phyloP scores from a whole-genome alignment of 23 red algal species.

The Cyanidiococcus yangmingshanensis region DNA sequence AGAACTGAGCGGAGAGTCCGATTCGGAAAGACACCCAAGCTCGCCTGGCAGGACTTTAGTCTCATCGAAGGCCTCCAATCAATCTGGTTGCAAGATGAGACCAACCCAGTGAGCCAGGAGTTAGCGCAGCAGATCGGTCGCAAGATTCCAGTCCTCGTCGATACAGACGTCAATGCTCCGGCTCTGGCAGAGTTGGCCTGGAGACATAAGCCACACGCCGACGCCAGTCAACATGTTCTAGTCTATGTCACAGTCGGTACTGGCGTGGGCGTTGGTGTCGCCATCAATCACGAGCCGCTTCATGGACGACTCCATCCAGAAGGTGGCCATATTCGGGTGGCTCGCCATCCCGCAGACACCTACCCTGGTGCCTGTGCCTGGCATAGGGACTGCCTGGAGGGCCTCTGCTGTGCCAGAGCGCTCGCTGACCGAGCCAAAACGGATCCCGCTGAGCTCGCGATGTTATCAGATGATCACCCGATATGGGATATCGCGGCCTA shows the following conservation, averaged over 20 bases:
- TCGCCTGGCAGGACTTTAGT: slow-evolving; percentile 32
- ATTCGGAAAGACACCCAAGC: slow-evolving; percentile 55
- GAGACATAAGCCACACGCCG: background rate
- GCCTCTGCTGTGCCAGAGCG: slow-evolving; percentile 58
- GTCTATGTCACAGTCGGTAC: slow-evolving; percentile 97
- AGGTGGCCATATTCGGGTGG: slow-evolving; percentile 55
- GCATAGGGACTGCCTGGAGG: slow-evolving; percentile 48
- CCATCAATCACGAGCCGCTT: slow-evolving; percentile 49
- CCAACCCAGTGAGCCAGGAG: background rate
- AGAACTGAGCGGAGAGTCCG: slow-evolving; percentile 31
- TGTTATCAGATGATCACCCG: slow-evolving; percentile 47
- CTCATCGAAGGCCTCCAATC: slow-evolving; percentile 41
- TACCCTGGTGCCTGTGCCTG: slow-evolving; percentile 35
- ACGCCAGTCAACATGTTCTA: slow-evolving; percentile 19
- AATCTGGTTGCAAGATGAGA: slow-evolving; percentile 17
- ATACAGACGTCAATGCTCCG: slow-evolving; percentile 98
- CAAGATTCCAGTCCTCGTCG: slow-evolving; percentile 39
- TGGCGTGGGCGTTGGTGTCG: slow-evolving; percentile 80
- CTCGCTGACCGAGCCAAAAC: slow-evolving; percentile 60
- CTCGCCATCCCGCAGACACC: slow-evolving; percentile 27
- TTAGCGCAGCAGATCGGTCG: background rate
- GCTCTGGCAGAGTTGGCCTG: slow-evolving; percentile 56
- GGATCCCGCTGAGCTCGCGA: slow-evolving; percentile 29
- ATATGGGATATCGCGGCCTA: slow-evolving; percentile 68
- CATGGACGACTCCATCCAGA: slow-evolving; percentile 92